Conservation (phyloP, 2,329 filamentous ascomycete species). For the Aspergillus neoniger region DNA sequence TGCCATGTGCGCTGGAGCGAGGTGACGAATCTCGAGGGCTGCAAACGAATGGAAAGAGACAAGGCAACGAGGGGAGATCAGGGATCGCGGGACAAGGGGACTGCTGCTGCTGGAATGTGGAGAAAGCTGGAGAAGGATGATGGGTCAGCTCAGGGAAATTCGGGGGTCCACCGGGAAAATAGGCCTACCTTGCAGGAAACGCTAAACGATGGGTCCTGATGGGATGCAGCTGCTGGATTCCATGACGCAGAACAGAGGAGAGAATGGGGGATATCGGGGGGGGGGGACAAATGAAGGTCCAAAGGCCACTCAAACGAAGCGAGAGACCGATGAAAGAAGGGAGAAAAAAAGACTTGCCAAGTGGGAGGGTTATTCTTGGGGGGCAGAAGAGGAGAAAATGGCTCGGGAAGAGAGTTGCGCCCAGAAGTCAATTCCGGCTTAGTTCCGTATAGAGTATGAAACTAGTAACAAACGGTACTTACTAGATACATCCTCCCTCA, state of each 20-base stretch:
- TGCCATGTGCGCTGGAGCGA: background rate
- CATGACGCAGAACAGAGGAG: background rate
- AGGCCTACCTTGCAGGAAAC: conserved; percentile 2
- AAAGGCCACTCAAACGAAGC: background rate
- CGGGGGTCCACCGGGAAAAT: conserved; percentile 4
- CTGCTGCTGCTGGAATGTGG: conserved; percentile 1
- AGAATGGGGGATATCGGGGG: too few species aligned
- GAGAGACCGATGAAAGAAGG: background rate
- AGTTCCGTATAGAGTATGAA: background rate
- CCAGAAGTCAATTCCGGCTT: background rate
- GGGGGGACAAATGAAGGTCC: background rate
- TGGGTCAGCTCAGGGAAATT: conserved; percentile 5
- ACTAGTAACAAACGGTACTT: background rate
- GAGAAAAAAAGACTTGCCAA: background rate
- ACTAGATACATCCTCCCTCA: too few species aligned
- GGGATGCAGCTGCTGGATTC: background rate
- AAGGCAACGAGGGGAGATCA: conserved; percentile 13
- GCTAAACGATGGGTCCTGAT: conserved; percentile 1
- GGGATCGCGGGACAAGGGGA: conserved; percentile 1
- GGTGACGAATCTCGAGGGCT: background rate
- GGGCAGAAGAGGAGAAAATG: background rate
- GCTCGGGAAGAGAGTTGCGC: conserved; percentile 1
- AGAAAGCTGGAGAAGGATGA: conserved; percentile 10
- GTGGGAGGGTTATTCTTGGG: background rate
- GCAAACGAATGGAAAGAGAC: conserved; percentile 7